A percentile compares a stretch with the other conserved stretches of the same genome.
phyloP scores from a whole-genome alignment of 106 monocot species.

The Narthecium ossifragum region DNA sequence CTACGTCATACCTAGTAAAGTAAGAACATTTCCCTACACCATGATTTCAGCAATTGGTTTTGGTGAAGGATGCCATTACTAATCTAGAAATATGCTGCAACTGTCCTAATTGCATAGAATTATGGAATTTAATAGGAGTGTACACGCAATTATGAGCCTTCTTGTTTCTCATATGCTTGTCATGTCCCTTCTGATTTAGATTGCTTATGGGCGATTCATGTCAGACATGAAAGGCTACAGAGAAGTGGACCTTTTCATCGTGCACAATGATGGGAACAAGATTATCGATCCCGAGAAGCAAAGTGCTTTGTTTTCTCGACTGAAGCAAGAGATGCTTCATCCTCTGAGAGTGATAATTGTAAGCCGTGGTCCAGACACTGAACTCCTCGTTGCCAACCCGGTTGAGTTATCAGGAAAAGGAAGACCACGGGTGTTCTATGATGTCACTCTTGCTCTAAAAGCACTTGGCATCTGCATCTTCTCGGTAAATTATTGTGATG shows the following conservation, averaged over 20 bases:
- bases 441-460: constrained; percentile 64
- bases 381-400: constrained; percentile 86
- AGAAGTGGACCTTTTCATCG: constrained; percentile 78
- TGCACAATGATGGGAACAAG: constrained; percentile 80
- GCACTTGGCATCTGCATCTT: constrained; percentile 83
- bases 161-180: not conserved
- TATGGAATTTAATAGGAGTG: too few relatives aligned
- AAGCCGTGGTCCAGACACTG: constrained; percentile 79
- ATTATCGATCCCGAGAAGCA: constrained; percentile 78
- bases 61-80: too few relatives aligned
- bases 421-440: constrained; percentile 80
- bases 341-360: constrained; percentile 64
- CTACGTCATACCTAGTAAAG: too few relatives aligned
- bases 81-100: too few relatives aligned
- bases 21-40: too few relatives aligned
- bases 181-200: constrained; percentile 22
- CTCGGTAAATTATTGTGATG: too few relatives aligned
- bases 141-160: too few relatives aligned
- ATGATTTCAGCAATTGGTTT: too few relatives aligned
- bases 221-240: constrained; percentile 74
- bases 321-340: constrained; percentile 83
- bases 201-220: constrained; percentile 68
- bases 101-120: too few relatives aligned
- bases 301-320: constrained; percentile 31
- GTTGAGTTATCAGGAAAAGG: constrained; percentile 87